Base-by-base conservation (phyloP, 2,329 filamentous ascomycete species). In the Chaetomium olivaceum region DNA sequence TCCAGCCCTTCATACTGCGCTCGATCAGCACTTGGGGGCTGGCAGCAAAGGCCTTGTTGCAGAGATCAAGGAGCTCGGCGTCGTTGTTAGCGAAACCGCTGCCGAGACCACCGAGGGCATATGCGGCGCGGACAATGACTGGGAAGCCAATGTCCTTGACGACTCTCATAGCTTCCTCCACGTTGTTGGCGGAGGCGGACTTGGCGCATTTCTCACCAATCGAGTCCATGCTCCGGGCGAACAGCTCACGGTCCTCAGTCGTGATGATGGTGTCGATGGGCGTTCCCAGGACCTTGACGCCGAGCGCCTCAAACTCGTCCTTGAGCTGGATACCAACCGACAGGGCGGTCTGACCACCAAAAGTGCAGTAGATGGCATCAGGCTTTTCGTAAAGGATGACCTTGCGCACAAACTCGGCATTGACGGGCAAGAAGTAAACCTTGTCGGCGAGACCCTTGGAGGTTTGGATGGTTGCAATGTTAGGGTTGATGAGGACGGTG, bases 1-100 rank as follows among this genome's bases (percentile, higher is more conserved):
- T 99, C 95, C 95, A 99, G 66, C 95, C 95, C 82, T 98, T 98
- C 94, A 99, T 98, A 81, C 92, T 96, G 77, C 91, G 89, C 82
- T 99, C 95, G 73, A 99, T 96, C 63, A 99, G 86, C 8, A 99
- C 92, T 77, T 99, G 95, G 9, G 95, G 95, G 76, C 92, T 97
- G 71, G 91, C 93, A 31, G 95, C 93, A 71, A 99, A 93, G 7
- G 95, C 94, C 80, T 96, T 97, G 78, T 91, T 89, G 84, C 95
- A 98, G 55, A 98, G 89, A 1, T 94, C 91, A 39, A 91, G 81
- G 52, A 98, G 83, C 77, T 99, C 88, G 1, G 86, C 79, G 72
- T 96, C 89, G 77, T 98, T 89, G 73, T 97, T 89, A 64, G 95
- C 95, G 74, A 99, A 99, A 55, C 95, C 95, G 81, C 92, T 96